Conservation (phyloP, 345 rosid genomes). For the Populus alba region DNA sequence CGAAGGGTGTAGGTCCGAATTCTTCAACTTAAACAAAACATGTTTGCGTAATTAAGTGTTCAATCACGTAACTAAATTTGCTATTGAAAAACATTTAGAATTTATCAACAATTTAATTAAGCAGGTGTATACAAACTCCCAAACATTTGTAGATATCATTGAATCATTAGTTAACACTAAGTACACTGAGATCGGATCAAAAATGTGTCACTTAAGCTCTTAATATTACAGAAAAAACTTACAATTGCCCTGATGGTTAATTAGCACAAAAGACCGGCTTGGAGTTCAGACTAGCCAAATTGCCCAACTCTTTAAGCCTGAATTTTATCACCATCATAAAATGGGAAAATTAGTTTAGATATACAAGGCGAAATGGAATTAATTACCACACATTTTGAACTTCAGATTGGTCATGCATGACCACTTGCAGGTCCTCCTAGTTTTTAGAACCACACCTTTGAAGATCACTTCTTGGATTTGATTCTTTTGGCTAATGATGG, state of each 20-base stretch:
- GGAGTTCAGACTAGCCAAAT: neutral
- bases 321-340: neutral
- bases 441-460: conserved; percentile 60
- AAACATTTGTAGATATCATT: neutral
- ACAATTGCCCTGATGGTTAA: neutral
- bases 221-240: neutral
- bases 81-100: too few relatives aligned
- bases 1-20: too few relatives aligned
- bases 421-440: conserved; percentile 68
- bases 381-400: neutral
- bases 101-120: neutral
- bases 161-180: neutral
- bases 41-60: too few relatives aligned
- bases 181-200: neutral
- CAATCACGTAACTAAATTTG: too few relatives aligned
- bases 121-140: neutral
- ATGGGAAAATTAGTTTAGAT: neutral
- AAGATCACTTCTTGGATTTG: conserved; percentile 54
- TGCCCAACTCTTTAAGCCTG: neutral
- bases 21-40: too few relatives aligned
- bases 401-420: conserved; percentile 8
- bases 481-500: conserved; percentile 32
- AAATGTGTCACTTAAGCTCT: neutral
- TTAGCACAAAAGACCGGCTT: neutral
- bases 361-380: neutral